These are phyloP conservation scores for Polyporus tsugae DNA, from an alignment of 1,284 basidiomycete genomes.

Conservation along the genomic window DNA sequence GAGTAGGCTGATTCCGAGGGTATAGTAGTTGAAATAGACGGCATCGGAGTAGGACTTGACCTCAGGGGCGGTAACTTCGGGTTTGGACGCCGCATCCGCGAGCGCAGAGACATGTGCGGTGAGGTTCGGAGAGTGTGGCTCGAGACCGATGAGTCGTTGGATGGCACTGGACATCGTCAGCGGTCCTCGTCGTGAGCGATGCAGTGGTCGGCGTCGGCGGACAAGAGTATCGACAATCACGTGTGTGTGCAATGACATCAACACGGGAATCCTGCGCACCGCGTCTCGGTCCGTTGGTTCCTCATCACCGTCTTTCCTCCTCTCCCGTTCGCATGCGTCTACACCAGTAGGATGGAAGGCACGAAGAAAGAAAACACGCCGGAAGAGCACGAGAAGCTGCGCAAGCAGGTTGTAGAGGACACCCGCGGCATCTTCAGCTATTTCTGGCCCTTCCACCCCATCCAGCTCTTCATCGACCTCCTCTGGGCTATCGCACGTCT, in stretches of 20 bases:
- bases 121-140: constrained; percentile 56
- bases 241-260: constrained; percentile 26
- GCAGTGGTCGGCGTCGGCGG: constrained; percentile 16
- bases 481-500: constrained; percentile 32
- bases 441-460: constrained; percentile 37
- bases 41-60: constrained; percentile 83
- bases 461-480: constrained; percentile 37
- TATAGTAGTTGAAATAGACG: constrained; percentile 85
- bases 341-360: constrained; percentile 22
- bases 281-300: neutral
- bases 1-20: constrained; percentile 81
- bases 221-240: constrained; percentile 23
- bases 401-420: constrained; percentile 29
- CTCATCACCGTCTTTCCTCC: neutral
- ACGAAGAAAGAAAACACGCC: constrained; percentile 13
- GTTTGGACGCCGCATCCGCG: constrained; percentile 35
- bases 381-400: constrained; percentile 30
- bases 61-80: constrained; percentile 52
- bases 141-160: constrained; percentile 50
- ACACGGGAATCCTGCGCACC: constrained; percentile 4
- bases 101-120: constrained; percentile 53
- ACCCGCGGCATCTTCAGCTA: constrained; percentile 31
- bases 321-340: neutral
- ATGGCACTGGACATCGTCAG: constrained; percentile 38
- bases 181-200: neutral